phyloP scores from a whole-genome alignment of 768 basidiomycete species.

The Tricholoma flavovirens region DNA sequence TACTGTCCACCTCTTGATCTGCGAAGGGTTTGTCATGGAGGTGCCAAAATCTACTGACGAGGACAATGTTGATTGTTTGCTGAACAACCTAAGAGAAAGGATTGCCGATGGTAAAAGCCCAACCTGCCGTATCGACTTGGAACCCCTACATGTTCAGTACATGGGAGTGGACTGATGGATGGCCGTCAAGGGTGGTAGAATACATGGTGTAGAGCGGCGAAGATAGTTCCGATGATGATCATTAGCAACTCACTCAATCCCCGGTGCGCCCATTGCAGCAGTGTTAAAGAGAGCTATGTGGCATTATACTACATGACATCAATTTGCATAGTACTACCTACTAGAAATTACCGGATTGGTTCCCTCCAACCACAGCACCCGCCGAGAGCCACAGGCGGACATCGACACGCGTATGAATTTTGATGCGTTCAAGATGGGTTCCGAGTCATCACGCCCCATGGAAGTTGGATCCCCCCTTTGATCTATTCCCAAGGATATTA shows the following conservation, averaged over 20 bases:
- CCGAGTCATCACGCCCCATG: too few relatives aligned
- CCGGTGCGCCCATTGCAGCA: background rate
- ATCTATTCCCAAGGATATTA: too few relatives aligned
- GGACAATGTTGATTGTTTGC: background rate
- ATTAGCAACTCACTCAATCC: background rate
- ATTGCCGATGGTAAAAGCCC: background rate
- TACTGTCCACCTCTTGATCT: background rate
- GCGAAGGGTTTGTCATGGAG: background rate
- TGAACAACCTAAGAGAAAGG: background rate
- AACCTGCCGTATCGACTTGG: background rate
- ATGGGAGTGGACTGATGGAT: background rate
- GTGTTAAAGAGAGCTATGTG: too few relatives aligned
- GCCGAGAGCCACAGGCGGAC: too few relatives aligned
- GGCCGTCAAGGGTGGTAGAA: background rate
- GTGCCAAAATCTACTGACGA: background rate
- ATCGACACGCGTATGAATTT: too few relatives aligned
- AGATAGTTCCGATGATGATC: background rate
- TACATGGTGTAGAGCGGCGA: background rate
- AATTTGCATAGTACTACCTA: too few relatives aligned
- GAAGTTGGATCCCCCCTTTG: too few relatives aligned
- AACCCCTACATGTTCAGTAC: background rate
- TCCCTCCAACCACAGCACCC: too few relatives aligned
- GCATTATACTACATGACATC: too few relatives aligned
- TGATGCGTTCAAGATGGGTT: too few relatives aligned
- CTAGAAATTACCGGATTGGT: too few relatives aligned